Base-by-base conservation (phyloP, 192 early-diverging fungal species). In the Backusella psychrophila region DNA sequence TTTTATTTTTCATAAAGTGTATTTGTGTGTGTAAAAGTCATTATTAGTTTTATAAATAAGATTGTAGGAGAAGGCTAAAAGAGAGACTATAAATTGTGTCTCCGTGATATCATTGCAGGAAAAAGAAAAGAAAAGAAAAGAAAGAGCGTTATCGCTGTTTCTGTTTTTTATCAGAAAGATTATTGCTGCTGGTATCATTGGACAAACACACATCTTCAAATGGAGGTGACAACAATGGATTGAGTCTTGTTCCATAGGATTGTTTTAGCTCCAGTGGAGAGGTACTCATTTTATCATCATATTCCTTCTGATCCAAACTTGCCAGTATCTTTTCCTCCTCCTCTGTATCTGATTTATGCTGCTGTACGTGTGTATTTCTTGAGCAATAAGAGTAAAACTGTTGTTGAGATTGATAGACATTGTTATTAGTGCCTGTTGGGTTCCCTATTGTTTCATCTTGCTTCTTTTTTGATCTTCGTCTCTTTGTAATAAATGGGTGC, bases 401-500 rank as follows among this genome's bases (percentile, higher is more conserved):
- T 63, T 63, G 23, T 14, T 63, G 56, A 14, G 56, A 63, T 29
- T 29, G 29, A 29, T 63, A 63, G 12, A 29, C 4, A 63, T 63
- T 26, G 23, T 14, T 29, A 29, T 63, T 56, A 11, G 8, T 23
- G 1, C 21, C 53, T 1, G 3, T 59, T 59, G 7, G 23, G 4
- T 59, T 26, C 11, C 19, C 53, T 14, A 26, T 23, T 1, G 9
- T 9, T 12, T 8, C n/a, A 26, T 63, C 9, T 29, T 63, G 23
- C 26, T 12, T 29, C 12, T 7, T 29, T 29, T 12, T 29, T 3
- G 56, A n/a, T 29, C 12, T 63, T 63, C 21, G 23, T 29, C 23
- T 49, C 17, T 49, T 63, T 63, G 93, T 94, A 69, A 95, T 90
- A 72, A 96, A 95, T 17, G 95, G 94, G 74, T 96, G 95, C 77